A percentile compares a stretch with the other conserved stretches of the same genome.
phyloP scores from a whole-genome alignment of 2,329 filamentous ascomycete genomes.

The Zymoseptoria ardabiliae region DNA sequence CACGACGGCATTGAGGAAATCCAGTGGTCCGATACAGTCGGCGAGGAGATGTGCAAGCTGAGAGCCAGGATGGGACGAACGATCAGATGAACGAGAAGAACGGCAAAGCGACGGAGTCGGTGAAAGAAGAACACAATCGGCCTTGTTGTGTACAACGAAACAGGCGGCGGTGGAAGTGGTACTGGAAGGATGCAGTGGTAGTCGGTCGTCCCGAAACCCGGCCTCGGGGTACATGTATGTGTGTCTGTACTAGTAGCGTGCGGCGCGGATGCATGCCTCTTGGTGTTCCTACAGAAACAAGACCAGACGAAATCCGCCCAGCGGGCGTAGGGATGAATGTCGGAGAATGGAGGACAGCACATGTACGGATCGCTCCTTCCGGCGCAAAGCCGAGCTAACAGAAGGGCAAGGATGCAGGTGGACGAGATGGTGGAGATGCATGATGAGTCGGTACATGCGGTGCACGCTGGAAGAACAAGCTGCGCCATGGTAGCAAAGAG shows the following conservation, averaged over 20 bases:
- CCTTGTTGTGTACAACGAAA: not conserved
- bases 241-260: not conserved
- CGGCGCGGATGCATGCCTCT: not conserved
- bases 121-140: not conserved
- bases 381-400: not conserved
- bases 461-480: not conserved
- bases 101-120: not conserved
- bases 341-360: not conserved
- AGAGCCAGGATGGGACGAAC: not conserved
- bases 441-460: not conserved
- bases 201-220: not conserved
- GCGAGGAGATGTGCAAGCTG: not conserved
- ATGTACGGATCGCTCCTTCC: not conserved
- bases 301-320: not conserved
- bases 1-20: not conserved
- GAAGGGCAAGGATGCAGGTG: not conserved
- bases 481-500: not conserved
- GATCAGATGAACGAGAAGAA: not conserved
- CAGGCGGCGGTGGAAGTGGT: not conserved
- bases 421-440: not conserved
- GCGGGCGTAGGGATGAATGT: not conserved
- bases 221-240: not conserved
- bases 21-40: not conserved
- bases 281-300: not conserved
- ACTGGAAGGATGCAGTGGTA: not conserved